These are phyloP conservation scores for Fusarium buharicum DNA, from an alignment of 2,329 filamentous ascomycete species.

Conservation along the genomic window DNA sequence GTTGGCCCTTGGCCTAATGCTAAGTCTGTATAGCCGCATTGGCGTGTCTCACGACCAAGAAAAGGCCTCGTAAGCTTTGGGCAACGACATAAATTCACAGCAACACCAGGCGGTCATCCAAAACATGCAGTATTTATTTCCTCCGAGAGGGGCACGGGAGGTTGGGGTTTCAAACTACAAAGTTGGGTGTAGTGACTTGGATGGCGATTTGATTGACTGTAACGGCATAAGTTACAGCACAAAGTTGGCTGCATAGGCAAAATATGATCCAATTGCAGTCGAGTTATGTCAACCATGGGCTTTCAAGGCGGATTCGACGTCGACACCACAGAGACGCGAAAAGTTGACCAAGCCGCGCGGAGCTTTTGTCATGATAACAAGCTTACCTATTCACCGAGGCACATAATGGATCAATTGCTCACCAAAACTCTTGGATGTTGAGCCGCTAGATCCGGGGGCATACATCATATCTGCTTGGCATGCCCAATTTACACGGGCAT, in stretches of 20 bases:
- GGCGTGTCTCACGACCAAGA: constrained; percentile 27
- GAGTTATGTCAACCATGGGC: constrained; percentile 8
- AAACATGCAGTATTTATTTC: background rate
- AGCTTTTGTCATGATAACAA: constrained; percentile 12
- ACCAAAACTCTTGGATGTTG: constrained; percentile 26
- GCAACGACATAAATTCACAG: constrained; percentile 1
- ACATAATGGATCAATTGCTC: constrained; percentile 2
- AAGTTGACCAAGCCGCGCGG: constrained; percentile 9
- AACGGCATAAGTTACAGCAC: constrained; percentile 17
- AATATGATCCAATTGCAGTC: background rate
- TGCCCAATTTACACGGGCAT: constrained; percentile 37
- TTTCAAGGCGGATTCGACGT: constrained; percentile 10
- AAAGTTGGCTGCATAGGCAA: constrained; percentile 8
- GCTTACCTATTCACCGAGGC: background rate
- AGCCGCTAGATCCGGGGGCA: constrained; percentile 43
- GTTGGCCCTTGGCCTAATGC: constrained; percentile 3
- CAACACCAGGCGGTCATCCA: background rate
- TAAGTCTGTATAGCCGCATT: constrained; percentile 22
- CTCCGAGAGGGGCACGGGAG: background rate
- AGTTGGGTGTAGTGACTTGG: constrained; percentile 27
- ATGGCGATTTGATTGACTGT: constrained; percentile 16
- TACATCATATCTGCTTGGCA: constrained; percentile 41
- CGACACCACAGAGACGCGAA: constrained; percentile 2
- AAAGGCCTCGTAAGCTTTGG: constrained; percentile 15
- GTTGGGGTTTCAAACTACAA: constrained; percentile 29